These are phyloP conservation scores for Butyriboletus appendiculatus DNA, from an alignment of 1,284 basidiomycete species.

Conservation along the genomic window DNA sequence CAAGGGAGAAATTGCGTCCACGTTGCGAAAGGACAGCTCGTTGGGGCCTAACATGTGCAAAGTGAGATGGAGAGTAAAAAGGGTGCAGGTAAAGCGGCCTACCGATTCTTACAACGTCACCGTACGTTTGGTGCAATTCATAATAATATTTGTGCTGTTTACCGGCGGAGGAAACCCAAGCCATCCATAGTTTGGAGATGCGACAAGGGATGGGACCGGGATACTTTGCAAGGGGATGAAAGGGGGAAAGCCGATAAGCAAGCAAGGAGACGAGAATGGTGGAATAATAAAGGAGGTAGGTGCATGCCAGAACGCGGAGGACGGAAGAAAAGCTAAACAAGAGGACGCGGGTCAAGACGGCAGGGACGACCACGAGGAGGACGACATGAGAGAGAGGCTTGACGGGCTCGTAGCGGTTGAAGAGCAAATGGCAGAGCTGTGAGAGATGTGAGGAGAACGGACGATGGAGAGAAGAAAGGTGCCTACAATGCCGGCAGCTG, in stretches of 20 bases:
- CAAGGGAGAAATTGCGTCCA: conserved; percentile 43
- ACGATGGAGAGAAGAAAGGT: background rate
- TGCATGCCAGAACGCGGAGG: conserved; percentile 15
- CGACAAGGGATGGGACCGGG: conserved; percentile 36
- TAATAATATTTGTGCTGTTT: conserved; percentile 39
- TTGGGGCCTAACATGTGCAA: conserved; percentile 48
- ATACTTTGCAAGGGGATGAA: conserved; percentile 36
- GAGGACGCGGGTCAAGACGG: conserved; percentile 18
- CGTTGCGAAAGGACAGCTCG: conserved; percentile 48
- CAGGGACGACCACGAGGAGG: conserved; percentile 27
- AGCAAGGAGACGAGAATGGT: conserved; percentile 33
- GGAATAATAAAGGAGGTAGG: conserved; percentile 30
- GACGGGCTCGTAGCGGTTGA: conserved; percentile 36
- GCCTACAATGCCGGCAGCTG: conserved; percentile 28
- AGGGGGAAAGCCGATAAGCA: conserved; percentile 38
- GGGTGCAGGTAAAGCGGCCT: background rate
- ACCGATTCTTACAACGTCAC: conserved; percentile 41
- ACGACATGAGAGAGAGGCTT: conserved; percentile 27
- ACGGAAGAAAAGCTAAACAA: conserved; percentile 14
- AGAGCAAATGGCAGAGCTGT: conserved; percentile 34
- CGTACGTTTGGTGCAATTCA: conserved; percentile 34
- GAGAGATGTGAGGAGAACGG: conserved; percentile 13
- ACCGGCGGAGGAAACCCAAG: conserved; percentile 33
- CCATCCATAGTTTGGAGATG: conserved; percentile 39
- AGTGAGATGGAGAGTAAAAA: conserved; percentile 1